Evolutionary conservation across 345 rosid genomes (phyloP), one percentile per base, ranked within the genome.

Genomic region (Hirschfeldia incana): DNA sequence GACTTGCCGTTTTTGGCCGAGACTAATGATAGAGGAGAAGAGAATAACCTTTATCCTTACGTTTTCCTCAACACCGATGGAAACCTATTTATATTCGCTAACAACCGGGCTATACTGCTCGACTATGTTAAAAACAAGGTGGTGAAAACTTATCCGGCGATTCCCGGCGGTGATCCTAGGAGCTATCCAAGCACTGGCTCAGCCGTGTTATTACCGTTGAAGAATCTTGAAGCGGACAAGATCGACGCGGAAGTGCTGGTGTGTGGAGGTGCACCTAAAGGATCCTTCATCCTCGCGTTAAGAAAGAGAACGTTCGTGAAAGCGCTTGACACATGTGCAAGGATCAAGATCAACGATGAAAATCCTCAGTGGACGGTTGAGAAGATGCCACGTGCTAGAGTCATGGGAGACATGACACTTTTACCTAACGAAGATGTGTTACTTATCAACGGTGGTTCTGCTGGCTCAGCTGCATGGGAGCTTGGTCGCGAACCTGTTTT

Each of bases 151-250:
- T 92, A 78, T 34, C 96, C 96, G 13, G 21, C 37, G 1, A 84
- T 94, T 7, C 92, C 95, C 0, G 98, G 91, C 0, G 91, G 90
- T 1, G 92, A 94, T 34, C 97, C 98, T 0, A 67, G 97, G 79
- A 80, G 71, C 82, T 94, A 92, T 46, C 97, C 97, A 0, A 94
- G 97, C 71, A 83, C 91, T 4, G 98, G 98, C 11, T 94, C 98
- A 0, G 90, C 94, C 2, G 97, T 88, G 8, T 59, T 94, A 63
- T 89, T 92, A 64, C 96, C 97, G 46, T 73, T 94, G 63, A 89
- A 87, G 88, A 89, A 85, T 69, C 61, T 82, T 15, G 82, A 76
- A 67, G 78, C 83, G 6, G 15, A 28, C 5, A 26, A 9, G 2
- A 6, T 85, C 5, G 83, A 83, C 16, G 90, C 88, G 13, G 94